Conservation (phyloP, 805 yeast species). For the Cyberlindnera samutprakarnensis region DNA sequence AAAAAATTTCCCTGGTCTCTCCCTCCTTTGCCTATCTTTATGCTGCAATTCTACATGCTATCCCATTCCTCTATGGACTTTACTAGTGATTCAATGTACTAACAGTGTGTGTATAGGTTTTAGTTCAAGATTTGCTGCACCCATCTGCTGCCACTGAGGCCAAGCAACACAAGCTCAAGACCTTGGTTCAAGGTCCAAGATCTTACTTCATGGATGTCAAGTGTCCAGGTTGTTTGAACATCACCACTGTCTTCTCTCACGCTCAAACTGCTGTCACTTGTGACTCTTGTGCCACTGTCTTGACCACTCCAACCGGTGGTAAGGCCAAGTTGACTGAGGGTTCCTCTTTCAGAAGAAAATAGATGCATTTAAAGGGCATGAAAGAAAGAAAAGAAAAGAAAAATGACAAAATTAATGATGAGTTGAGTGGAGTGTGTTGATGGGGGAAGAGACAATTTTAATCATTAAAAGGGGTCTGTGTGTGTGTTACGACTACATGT, state of each 20-base stretch:
- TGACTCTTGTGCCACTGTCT: constrained; percentile 96
- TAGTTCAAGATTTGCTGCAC: constrained; percentile 98
- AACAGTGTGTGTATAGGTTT: constrained; percentile 49
- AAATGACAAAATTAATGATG: no score
- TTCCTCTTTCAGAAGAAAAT: constrained; percentile 99
- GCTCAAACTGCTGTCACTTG: constrained; percentile 99
- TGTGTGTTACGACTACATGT: no score
- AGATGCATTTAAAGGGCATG: constrained; percentile 27
- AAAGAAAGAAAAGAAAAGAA: background rate
- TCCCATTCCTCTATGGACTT: constrained; percentile 7
- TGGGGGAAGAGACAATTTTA: no score
- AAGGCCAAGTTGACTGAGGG: constrained; percentile 99
- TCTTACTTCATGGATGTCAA: constrained; percentile 99
- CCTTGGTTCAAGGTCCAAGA: constrained; percentile 96
- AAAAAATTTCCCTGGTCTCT: constrained; percentile 2
- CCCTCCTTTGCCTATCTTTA: background rate
- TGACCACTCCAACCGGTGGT: constrained; percentile 99
- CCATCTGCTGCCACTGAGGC: constrained; percentile 97
- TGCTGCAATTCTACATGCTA: constrained; percentile 1
- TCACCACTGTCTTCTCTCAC: constrained; percentile 99
- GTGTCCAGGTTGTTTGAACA: constrained; percentile 99
- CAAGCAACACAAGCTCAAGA: constrained; percentile 94
- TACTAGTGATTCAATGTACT: constrained; percentile 1
- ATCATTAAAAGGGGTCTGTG: no score
- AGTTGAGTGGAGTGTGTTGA: no score